Percentiles rank a stretch among this genome's conserved stretches.
phyloP scores from a whole-genome alignment of 2,329 filamentous ascomycete genomes.

The Emmonsiellopsis sp. region DNA sequence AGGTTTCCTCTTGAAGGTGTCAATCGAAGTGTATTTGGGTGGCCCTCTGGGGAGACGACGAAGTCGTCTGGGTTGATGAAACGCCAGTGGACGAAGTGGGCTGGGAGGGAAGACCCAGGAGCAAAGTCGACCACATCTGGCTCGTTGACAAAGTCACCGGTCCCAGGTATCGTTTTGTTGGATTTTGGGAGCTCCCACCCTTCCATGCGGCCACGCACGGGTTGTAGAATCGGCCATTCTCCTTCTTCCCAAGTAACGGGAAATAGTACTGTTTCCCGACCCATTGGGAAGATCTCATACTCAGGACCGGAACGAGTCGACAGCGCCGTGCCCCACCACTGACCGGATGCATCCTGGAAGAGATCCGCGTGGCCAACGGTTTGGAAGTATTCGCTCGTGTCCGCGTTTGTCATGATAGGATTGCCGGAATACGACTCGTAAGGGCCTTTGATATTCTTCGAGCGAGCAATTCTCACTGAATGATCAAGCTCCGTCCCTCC shows the following conservation, averaged over 20 bases:
- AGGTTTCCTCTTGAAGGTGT: slow-evolving; percentile 45
- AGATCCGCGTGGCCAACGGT: slow-evolving; percentile 47
- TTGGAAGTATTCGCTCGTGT: slow-evolving; percentile 31
- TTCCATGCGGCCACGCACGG: slow-evolving; percentile 37
- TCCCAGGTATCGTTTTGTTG: neutral
- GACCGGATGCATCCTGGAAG: slow-evolving; percentile 39
- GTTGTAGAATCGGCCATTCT: slow-evolving; percentile 39
- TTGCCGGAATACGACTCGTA: slow-evolving; percentile 30
- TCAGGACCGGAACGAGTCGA: slow-evolving; percentile 35
- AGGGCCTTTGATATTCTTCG: slow-evolving; percentile 19
- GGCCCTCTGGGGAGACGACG: slow-evolving; percentile 35
- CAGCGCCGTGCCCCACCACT: slow-evolving; percentile 33
- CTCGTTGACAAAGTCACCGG: slow-evolving; percentile 35
- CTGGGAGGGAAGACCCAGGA: slow-evolving; percentile 37
- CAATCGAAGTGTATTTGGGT: slow-evolving; percentile 39
- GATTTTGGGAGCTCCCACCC: slow-evolving; percentile 20
- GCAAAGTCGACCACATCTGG: slow-evolving; percentile 42
- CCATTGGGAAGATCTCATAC: slow-evolving; percentile 41
- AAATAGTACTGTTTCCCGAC: slow-evolving; percentile 41
- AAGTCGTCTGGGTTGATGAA: slow-evolving; percentile 40
- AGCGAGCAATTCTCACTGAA: slow-evolving; percentile 10
- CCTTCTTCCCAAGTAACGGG: slow-evolving; percentile 39
- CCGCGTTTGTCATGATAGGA: slow-evolving; percentile 26
- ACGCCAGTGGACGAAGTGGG: slow-evolving; percentile 50
- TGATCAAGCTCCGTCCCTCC: slow-evolving; percentile 18